A percentile compares a stretch with the other conserved stretches of the same genome.
Evolutionary conservation across 345 rosid genomes (phyloP).

Genomic region (Adansonia digitata): DNA sequence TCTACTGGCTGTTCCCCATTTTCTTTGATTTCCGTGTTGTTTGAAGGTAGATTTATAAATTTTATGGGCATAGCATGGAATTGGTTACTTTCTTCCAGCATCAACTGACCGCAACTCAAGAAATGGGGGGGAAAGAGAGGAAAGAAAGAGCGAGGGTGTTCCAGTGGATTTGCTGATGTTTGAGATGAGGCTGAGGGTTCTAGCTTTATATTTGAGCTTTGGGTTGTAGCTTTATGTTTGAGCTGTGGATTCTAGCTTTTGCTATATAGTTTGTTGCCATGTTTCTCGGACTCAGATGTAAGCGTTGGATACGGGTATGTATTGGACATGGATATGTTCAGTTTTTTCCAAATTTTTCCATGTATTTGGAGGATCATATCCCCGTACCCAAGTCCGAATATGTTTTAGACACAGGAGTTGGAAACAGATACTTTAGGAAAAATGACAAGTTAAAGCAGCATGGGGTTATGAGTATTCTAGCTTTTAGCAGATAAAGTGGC

Average conservation of each 20-base stretch:
- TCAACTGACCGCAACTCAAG: not conserved
- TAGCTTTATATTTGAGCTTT: not conserved
- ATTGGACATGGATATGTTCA: no score
- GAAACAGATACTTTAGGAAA: no score
- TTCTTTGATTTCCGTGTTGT: not conserved
- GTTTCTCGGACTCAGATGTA: no score
- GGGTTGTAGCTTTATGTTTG: not conserved
- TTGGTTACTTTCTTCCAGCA: not conserved
- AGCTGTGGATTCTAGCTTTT: no score
- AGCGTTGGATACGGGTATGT: no score
- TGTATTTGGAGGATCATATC: no score
- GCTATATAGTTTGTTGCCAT: no score
- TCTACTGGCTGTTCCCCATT: not conserved
- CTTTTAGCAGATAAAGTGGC: not conserved
- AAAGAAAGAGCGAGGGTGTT: not conserved
- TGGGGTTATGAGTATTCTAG: not conserved
- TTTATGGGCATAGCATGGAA: not conserved
- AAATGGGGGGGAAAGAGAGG: no score
- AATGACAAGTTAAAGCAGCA: no score
- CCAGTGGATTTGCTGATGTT: not conserved
- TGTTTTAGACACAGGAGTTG: no score
- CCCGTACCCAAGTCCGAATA: no score
- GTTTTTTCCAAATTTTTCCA: no score
- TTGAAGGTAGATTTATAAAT: not conserved
- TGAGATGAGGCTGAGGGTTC: not conserved